Conservation (phyloP, 495 filamentous ascomycete genomes). For the Talaromyces trachyspermus region DNA sequence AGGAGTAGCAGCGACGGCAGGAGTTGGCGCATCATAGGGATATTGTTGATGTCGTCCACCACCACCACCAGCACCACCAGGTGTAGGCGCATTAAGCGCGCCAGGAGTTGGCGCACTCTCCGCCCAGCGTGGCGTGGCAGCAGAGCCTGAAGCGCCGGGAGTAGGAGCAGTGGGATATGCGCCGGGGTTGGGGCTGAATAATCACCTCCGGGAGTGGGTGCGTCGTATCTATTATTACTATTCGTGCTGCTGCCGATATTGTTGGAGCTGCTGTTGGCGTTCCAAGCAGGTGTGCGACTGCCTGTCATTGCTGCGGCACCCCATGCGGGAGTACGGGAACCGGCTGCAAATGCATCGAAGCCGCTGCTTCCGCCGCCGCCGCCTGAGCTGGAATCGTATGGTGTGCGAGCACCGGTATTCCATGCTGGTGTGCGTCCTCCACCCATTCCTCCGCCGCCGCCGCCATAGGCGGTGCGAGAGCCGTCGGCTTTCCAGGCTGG, state of each 20-base stretch:
- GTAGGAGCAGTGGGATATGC: conserved; percentile 56
- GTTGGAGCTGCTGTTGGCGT: conserved; percentile 8
- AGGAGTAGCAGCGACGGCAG: conserved; percentile 73
- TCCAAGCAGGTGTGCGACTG: conserved; percentile 48
- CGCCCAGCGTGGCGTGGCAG: conserved; percentile 71
- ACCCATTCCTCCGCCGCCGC: conserved; percentile 39
- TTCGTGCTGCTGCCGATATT: conserved; percentile 5
- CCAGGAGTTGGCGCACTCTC: conserved; percentile 58
- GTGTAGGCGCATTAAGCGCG: conserved; percentile 56
- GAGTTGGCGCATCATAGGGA: conserved; percentile 58
- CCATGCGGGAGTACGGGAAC: conserved; percentile 71
- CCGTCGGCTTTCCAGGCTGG: conserved; percentile 70
- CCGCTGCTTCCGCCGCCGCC: conserved; percentile 40
- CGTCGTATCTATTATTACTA: conserved; percentile 54
- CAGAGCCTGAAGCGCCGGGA: conserved; percentile 64
- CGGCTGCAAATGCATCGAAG: conserved; percentile 64
- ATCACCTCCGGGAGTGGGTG: conserved; percentile 68
- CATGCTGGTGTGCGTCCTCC: conserved; percentile 44
- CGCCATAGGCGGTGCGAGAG: conserved; percentile 66
- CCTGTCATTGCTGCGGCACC: conserved; percentile 44
- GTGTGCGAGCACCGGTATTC: conserved; percentile 61
- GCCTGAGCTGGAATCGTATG: conserved; percentile 50
- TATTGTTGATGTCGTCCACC: conserved; percentile 26
- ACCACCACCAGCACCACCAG: conserved; percentile 24
- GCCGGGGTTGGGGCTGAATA: conserved; percentile 47